These are phyloP conservation scores for Xylariales sp. DNA, from an alignment of 2,329 filamentous ascomycete species.

Conservation along the genomic window DNA sequence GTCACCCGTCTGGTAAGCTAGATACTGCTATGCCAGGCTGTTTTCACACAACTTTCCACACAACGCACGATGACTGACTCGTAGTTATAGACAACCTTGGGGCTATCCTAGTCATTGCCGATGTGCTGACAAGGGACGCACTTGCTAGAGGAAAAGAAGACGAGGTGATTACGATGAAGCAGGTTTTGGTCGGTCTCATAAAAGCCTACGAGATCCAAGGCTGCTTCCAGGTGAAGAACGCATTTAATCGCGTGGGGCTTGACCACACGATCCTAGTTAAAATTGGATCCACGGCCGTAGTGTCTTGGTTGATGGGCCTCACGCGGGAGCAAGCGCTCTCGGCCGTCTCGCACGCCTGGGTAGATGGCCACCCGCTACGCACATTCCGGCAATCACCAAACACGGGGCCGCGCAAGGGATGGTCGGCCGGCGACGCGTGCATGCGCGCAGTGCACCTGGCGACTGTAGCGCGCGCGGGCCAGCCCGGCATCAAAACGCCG, in stretches of 20 bases:
- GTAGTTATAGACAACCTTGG: constrained; percentile 52
- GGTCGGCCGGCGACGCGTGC: constrained; percentile 56
- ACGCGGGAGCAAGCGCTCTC: constrained; percentile 49
- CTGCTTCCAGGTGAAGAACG: constrained; percentile 42
- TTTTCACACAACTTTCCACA: not conserved
- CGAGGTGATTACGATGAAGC: constrained; percentile 47
- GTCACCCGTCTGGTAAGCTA: constrained; percentile 51
- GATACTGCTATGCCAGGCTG: not conserved
- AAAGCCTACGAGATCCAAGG: constrained; percentile 59
- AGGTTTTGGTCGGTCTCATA: constrained; percentile 41
- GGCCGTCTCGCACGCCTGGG: constrained; percentile 54
- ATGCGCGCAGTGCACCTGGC: constrained; percentile 55
- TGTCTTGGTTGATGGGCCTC: constrained; percentile 53
- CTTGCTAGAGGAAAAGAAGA: constrained; percentile 23
- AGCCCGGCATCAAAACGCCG: constrained; percentile 42
- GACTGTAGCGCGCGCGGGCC: constrained; percentile 43
- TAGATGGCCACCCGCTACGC: constrained; percentile 53
- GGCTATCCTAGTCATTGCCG: constrained; percentile 51
- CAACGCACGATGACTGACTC: not conserved
- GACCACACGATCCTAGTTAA: constrained; percentile 58
- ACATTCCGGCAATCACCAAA: constrained; percentile 51
- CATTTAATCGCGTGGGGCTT: constrained; percentile 54
- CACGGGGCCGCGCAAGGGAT: constrained; percentile 54
- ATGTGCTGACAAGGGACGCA: constrained; percentile 46
- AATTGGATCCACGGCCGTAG: constrained; percentile 54